phyloP scores from a whole-genome alignment of 371 early-diverging fungal genomes.

The Dichotomocladium elegans region DNA sequence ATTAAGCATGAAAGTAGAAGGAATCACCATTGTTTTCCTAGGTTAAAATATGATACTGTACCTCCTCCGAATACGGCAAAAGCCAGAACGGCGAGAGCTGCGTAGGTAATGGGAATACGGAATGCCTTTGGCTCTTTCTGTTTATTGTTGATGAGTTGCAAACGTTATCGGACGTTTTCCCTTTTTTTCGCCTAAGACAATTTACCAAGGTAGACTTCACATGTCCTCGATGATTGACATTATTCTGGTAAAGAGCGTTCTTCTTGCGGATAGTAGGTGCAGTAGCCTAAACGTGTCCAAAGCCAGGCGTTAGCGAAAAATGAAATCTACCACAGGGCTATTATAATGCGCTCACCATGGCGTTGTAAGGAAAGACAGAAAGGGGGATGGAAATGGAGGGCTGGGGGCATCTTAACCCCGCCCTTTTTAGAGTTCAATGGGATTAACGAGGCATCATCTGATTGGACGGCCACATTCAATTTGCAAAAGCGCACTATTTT shows the following conservation, averaged over 20 bases:
- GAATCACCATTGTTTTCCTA: background rate
- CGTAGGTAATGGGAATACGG: conserved; percentile 15
- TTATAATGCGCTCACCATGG: conserved; percentile 13
- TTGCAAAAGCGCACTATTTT: too few species aligned
- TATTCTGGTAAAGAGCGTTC: conserved; percentile 34
- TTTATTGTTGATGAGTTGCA: background rate
- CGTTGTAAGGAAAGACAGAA: background rate
- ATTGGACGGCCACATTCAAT: too few species aligned
- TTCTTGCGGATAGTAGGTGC: conserved; percentile 34
- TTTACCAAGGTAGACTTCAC: conserved; percentile 28
- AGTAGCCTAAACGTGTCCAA: conserved; percentile 16
- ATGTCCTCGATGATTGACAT: conserved; percentile 34
- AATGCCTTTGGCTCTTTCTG: conserved; percentile 18
- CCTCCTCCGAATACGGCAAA: conserved; percentile 24
- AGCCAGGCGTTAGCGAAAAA: background rate
- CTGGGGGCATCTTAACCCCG: background rate
- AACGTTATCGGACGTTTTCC: too few species aligned
- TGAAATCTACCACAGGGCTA: background rate
- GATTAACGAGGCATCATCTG: background rate
- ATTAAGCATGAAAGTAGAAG: background rate
- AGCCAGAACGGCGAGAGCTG: conserved; percentile 13
- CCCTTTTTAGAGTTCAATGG: too few species aligned
- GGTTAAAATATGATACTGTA: background rate
- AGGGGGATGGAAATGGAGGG: background rate
- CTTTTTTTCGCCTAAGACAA: background rate